Base-by-base conservation (phyloP, 192 early-diverging fungal genomes). In the Gonapodya prolifera region DNA sequence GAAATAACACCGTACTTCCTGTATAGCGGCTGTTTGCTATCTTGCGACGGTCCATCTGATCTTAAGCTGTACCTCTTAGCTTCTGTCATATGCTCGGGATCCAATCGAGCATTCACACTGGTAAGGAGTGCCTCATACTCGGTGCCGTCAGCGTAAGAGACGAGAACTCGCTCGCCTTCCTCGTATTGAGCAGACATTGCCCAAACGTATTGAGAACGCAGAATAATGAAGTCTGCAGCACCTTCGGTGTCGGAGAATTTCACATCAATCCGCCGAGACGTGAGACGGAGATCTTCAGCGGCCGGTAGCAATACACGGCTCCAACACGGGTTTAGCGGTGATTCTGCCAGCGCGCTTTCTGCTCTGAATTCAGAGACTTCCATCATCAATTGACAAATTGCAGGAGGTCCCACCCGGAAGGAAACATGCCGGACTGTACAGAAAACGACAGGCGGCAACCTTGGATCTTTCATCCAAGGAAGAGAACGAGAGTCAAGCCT, bases 161-260 rank as follows among this genome's bases (percentile, higher is more conserved):
- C 90, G 76, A 87, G 85, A 1, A 93, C 89, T 16, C 82, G 75
- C 45, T 90, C 85, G 34, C 89, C 87, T 30, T 81, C 77, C 8
- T 79, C 78, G 0, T 89, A 81, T 30, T 79, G 76, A 1, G 83
- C 79, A 30, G 84, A 81, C 83, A 91, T 80, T 1, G 88, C 87
- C 28, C 85, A 82, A 34, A 86, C 84, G 77, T 91, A 93, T 0
- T 88, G 82, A 1, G 83, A 80, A 35, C 85, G 91, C 28, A 93
- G 83, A 0, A 93, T 85, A 34, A 92, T 77, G 79, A 93, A 93
- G 73, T 93, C 92, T 0, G 90, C 91, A 18, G 84, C 83, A 34
- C 87, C 89, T 2, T 90, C 91, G 45, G 88, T 87, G 77, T 93
- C 92, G 76, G 88, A 88, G 79, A 89, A 93, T 75, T 93, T 89